Percentiles rank a stretch among this genome's conserved stretches.
Conservation (phyloP, 1,139 yeast species). For the Arxiozyma heterogenica region DNA sequence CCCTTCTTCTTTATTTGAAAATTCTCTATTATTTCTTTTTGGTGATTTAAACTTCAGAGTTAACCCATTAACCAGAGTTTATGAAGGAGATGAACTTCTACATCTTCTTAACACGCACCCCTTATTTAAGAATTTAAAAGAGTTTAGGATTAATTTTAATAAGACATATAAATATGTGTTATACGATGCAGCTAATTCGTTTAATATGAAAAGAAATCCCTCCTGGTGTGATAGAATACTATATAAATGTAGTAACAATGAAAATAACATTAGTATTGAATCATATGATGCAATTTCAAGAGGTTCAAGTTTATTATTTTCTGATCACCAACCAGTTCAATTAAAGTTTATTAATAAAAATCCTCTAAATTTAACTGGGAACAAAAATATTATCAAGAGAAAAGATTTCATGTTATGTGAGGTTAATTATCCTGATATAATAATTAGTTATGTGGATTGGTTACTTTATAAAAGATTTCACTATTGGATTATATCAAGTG, state of each 20-base stretch:
- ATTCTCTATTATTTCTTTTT: constrained; percentile 42
- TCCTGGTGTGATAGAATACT: constrained; percentile 88
- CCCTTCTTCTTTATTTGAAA: background rate
- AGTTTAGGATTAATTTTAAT: constrained; percentile 49
- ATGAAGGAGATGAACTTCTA: constrained; percentile 1
- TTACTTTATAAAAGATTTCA: background rate
- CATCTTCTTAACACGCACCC: background rate
- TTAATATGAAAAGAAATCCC: constrained; percentile 54
- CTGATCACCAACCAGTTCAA: constrained; percentile 33
- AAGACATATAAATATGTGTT: constrained; percentile 69
- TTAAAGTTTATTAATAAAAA: constrained; percentile 16
- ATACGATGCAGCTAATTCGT: constrained; percentile 32
- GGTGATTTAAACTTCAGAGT: constrained; percentile 80
- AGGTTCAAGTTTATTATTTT: constrained; percentile 16
- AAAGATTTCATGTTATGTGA: background rate
- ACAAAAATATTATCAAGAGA: background rate
- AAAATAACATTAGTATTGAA: background rate
- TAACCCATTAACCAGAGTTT: background rate
- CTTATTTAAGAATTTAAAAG: constrained; percentile 44
- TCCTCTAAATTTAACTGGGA: constrained; percentile 5
- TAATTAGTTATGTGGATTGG: constrained; percentile 3
- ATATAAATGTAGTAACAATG: constrained; percentile 32
- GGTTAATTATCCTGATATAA: background rate
- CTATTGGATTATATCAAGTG: background rate
- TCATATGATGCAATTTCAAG: constrained; percentile 24